Conservation (phyloP, 768 basidiomycete species). For the Coprinopsis sp. region DNA sequence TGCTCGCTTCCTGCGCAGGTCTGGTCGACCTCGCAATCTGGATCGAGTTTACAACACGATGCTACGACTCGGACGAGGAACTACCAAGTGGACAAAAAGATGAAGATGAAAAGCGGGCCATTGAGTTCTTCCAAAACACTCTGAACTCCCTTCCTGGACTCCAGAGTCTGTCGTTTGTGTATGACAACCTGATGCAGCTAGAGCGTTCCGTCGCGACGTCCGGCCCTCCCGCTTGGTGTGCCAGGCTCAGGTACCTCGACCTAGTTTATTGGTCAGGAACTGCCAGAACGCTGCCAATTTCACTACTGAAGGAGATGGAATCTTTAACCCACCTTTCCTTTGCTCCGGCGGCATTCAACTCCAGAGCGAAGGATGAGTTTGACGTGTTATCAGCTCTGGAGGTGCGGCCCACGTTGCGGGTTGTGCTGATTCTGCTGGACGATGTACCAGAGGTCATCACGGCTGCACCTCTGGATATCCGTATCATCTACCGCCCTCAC, state of each 20-base stretch:
- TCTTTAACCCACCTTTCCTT: conserved; percentile 31
- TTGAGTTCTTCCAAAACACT: too few species aligned
- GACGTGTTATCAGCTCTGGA: conserved; percentile 22
- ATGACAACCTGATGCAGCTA: conserved; percentile 21
- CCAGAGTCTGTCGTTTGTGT: conserved; percentile 31
- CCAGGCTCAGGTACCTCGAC: conserved; percentile 32
- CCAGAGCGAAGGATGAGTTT: conserved; percentile 18
- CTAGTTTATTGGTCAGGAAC: conserved; percentile 33
- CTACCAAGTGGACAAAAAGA: conserved; percentile 8
- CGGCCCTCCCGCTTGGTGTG: conserved; percentile 20
- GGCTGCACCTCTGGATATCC: too few species aligned
- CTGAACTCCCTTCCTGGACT: conserved; percentile 26
- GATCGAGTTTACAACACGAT: conserved; percentile 27
- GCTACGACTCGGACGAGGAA: conserved; percentile 10
- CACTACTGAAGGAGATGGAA: conserved; percentile 22
- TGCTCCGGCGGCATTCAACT: conserved; percentile 20
- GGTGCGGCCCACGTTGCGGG: conserved; percentile 20
- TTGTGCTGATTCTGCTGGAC: conserved; percentile 25
- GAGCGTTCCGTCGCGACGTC: conserved; percentile 4
- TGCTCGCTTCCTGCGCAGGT: conserved; percentile 33
- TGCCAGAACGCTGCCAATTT: conserved; percentile 18
- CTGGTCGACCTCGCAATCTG: conserved; percentile 35
- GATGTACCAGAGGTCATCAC: too few species aligned
- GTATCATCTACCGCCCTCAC: too few species aligned
- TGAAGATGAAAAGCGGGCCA: too few species aligned